Evolutionary conservation across 257 asterid species (phyloP).

Genomic region (Asclepias syriaca): DNA sequence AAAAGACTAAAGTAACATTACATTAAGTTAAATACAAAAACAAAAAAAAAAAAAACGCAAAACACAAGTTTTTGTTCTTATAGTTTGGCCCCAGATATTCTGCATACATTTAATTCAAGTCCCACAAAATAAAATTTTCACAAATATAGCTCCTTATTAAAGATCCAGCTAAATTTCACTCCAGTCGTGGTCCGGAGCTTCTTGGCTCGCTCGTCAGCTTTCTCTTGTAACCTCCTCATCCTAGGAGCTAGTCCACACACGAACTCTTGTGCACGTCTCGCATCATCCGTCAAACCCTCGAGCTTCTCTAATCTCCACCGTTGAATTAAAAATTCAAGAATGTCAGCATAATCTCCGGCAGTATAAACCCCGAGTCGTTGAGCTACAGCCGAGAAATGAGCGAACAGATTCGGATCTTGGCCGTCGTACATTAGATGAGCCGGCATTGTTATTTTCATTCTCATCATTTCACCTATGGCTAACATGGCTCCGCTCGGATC

Average conservation of each 20-base stretch:
- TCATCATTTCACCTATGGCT: conserved; percentile 18
- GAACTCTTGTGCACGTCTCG: conserved; percentile 11
- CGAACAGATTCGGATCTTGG: conserved; percentile 12
- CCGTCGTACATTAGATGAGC: conserved; percentile 22
- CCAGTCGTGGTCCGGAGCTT: neutral
- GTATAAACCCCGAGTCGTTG: conserved; percentile 19
- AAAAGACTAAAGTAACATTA: too few relatives aligned
- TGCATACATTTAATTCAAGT: too few relatives aligned
- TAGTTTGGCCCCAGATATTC: too few relatives aligned
- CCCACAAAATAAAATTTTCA: neutral
- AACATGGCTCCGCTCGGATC: conserved; percentile 11
- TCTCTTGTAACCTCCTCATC: conserved; percentile 15
- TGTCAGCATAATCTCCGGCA: conserved; percentile 15
- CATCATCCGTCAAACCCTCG: conserved; percentile 11
- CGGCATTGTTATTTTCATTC: conserved; percentile 13
- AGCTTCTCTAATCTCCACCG: conserved; percentile 17
- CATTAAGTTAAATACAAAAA: too few relatives aligned
- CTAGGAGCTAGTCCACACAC: conserved; percentile 17
- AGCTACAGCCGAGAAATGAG: conserved; percentile 15
- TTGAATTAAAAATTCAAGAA: conserved; percentile 13
- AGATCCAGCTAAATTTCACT: conserved; percentile 18
- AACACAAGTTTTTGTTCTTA: too few relatives aligned
- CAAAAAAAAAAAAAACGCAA: too few relatives aligned
- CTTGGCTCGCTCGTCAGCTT: conserved; percentile 18
- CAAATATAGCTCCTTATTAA: neutral